A percentile compares a stretch with the other conserved stretches of the same genome.
These are phyloP conservation scores for Taphrina wiesneri DNA, from an alignment of 1,139 yeast species.

Conservation along the genomic window DNA sequence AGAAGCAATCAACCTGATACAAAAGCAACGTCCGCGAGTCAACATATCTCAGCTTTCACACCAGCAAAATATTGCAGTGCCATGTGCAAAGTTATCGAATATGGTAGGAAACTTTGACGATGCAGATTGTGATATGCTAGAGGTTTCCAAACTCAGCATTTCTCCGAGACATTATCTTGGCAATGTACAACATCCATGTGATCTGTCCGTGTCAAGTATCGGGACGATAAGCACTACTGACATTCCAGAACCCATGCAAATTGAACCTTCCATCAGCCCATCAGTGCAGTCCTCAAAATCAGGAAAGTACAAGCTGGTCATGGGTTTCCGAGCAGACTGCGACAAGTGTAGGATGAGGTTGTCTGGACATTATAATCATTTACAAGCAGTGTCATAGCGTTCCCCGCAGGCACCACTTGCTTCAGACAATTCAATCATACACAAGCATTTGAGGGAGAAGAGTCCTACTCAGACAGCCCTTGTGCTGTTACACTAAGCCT, in stretches of 20 bases:
- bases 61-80: neutral
- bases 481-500: no score
- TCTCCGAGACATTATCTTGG: neutral
- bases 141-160: slow-evolving; percentile 1
- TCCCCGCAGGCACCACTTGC: neutral
- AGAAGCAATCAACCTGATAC: neutral
- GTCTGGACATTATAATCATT: slow-evolving; percentile 39
- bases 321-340: slow-evolving; percentile 39
- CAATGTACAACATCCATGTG: neutral
- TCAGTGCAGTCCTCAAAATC: neutral
- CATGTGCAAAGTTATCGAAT: neutral
- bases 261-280: neutral
- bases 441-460: neutral
- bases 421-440: neutral
- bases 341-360: slow-evolving; percentile 35
- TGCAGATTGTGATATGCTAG: slow-evolving; percentile 9
- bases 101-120: neutral
- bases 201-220: no score
- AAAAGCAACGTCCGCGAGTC: neutral
- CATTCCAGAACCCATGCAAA: neutral
- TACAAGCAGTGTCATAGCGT: neutral
- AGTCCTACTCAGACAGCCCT: neutral
- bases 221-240: no score
- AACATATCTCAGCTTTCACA: neutral
- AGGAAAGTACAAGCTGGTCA: slow-evolving; percentile 5